Conservation (phyloP, 768 basidiomycete genomes). For the Lyophyllum semitale region DNA sequence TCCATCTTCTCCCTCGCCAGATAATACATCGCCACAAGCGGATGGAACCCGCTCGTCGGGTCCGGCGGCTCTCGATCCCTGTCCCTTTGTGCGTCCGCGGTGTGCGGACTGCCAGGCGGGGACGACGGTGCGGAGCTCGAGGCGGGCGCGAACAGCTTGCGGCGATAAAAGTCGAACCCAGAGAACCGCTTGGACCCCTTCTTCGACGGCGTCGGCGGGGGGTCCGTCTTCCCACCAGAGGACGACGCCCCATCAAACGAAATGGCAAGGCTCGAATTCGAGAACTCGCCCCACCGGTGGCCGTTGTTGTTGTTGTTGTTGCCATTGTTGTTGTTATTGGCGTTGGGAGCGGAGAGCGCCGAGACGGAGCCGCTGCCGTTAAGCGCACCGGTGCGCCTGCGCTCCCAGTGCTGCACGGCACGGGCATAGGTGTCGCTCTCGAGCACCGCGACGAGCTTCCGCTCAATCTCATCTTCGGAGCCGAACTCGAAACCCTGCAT, state of each 20-base stretch:
- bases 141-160: slow-evolving; percentile 80
- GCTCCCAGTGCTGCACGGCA: slow-evolving; percentile 79
- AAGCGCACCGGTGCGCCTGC: slow-evolving; percentile 27
- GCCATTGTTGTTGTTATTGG: not conserved
- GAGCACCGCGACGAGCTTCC: slow-evolving; percentile 69
- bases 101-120: slow-evolving; percentile 46
- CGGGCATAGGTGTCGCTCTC: slow-evolving; percentile 76
- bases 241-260: slow-evolving; percentile 44
- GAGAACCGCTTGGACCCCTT: slow-evolving; percentile 82
- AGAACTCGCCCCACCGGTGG: slow-evolving; percentile 56
- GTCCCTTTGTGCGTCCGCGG: not conserved
- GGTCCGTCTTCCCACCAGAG: slow-evolving; percentile 38
- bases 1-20: slow-evolving; percentile 95
- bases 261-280: slow-evolving; percentile 70
- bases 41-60: slow-evolving; percentile 92
- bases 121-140: slow-evolving; percentile 47
- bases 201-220: slow-evolving; percentile 50
- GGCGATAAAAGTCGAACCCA: slow-evolving; percentile 91
- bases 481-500: slow-evolving; percentile 99
- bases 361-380: not conserved
- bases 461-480: slow-evolving; percentile 81
- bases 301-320: slow-evolving; percentile 25
- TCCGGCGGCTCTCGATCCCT: slow-evolving; percentile 53
- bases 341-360: no score
- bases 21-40: slow-evolving; percentile 94